Percentiles rank a stretch among this genome's conserved stretches.
These are phyloP conservation scores for Lachancea dasiensis DNA, from an alignment of 805 yeast species.

Conservation along the genomic window DNA sequence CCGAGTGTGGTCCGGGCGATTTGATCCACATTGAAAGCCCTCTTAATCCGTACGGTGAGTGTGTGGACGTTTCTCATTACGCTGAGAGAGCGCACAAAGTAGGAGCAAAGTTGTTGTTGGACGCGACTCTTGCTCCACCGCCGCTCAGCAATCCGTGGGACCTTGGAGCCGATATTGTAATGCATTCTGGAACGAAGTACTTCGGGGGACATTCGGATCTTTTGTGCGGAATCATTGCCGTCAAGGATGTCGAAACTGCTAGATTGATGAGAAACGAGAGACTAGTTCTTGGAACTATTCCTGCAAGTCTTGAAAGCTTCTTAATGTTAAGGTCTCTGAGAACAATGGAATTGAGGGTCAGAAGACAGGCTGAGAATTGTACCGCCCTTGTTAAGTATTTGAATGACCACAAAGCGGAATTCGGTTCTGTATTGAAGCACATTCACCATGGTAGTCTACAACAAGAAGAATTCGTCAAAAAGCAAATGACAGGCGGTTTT, in stretches of 20 bases:
- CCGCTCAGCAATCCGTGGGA: constrained; percentile 77
- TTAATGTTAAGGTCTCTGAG: constrained; percentile 73
- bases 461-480: constrained; percentile 55
- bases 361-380: constrained; percentile 59
- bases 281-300: constrained; percentile 66
- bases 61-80: constrained; percentile 54
- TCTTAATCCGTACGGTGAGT: constrained; percentile 73
- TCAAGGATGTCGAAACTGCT: constrained; percentile 47
- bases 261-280: constrained; percentile 54
- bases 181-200: constrained; percentile 92
- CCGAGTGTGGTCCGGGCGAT: constrained; percentile 52
- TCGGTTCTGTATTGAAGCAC: constrained; percentile 40
- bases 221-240: constrained; percentile 71
- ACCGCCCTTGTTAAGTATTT: constrained; percentile 55
- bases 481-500: constrained; percentile 60
- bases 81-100: constrained; percentile 68
- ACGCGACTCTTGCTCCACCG: constrained; percentile 92
- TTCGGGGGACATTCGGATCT: constrained; percentile 95
- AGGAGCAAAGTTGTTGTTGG: constrained; percentile 70
- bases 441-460: constrained; percentile 76
- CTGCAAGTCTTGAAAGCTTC: constrained; percentile 71
- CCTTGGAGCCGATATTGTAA: constrained; percentile 79
- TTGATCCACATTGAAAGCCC: constrained; percentile 83
- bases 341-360: constrained; percentile 69
- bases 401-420: constrained; percentile 41